Evolutionary conservation across 2,329 filamentous ascomycete species (phyloP), one percentile per base, ranked within the genome.

Genomic region (Aspergillaceae sp.): DNA sequence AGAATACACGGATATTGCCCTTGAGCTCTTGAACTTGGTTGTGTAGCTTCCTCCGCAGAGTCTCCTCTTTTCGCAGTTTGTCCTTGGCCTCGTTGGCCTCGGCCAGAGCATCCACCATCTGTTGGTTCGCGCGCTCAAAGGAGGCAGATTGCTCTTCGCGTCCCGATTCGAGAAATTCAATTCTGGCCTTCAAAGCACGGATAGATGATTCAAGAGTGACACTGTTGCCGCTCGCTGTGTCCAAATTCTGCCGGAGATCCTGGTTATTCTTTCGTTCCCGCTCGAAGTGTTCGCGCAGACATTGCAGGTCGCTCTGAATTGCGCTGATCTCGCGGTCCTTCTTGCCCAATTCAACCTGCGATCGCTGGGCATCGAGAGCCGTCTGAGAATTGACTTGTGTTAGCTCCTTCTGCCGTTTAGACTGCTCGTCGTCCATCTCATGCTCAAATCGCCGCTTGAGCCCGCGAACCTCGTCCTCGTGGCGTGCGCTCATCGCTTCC

Each of bases 1-100:
- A 97, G 80, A 98, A 98, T 54, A 98, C 92, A 19, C 92, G 85
- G 59, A 98, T 98, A 62, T 98, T 98, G 58, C 92, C 92, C 66
- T 95, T 96, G 49, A 98, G 79, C 62, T 98, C 92, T 64, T 98
- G 89, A 41, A 98, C 91, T 65, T 94, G 92, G 68, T 97, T 97
- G 73, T 97, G 95, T 0, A 98, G 77, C 56, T 94, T 91, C 26
- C 92, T 80, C 9, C 92, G 82, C 43, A 95, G 74, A 0, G 87
- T 92, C 68, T 98, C 92, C 62, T 97, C 92, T 58, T 84, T 87
- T 51, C 92, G 84, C 29, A 98, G 74, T 61, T 92, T 95, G 53
- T 87, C 81, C 47, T 86, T 82, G 1, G 86, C 82, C 33, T 79
- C 76, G 29, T 86, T 81, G 1, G 84, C 86, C 19, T 77, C 71